Evolutionary conservation across 768 basidiomycete species (phyloP).

Genomic region (Russula olivacea): DNA sequence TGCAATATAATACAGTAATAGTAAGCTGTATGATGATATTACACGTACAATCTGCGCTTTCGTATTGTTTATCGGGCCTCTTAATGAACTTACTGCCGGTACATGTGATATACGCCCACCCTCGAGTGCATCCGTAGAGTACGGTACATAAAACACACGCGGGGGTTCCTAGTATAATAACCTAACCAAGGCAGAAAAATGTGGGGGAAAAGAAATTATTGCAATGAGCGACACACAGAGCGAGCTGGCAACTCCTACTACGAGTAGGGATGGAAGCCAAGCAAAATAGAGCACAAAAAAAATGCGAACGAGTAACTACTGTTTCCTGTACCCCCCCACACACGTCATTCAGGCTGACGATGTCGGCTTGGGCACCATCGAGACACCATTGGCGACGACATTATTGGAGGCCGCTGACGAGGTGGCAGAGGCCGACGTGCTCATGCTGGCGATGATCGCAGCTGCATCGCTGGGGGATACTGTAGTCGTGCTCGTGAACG

Average conservation of each 20-base stretch:
- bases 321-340: neutral
- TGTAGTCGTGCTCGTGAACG: constrained; percentile 9
- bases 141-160: neutral
- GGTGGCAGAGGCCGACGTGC: neutral
- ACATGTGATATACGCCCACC: neutral
- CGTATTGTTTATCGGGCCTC: too few species aligned
- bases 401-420: constrained; percentile 26
- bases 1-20: neutral
- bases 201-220: neutral
- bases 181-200: neutral
- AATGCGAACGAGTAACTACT: constrained; percentile 1
- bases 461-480: constrained; percentile 27
- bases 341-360: neutral
- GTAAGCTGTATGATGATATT: neutral
- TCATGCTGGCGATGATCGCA: constrained; percentile 28
- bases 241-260: neutral
- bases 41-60: neutral
- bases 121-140: neutral
- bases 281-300: neutral
- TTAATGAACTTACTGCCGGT: neutral
- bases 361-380: constrained; percentile 24
- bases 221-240: neutral
- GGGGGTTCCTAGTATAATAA: neutral
- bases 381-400: constrained; percentile 46
- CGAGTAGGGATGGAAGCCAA: too few species aligned